These are phyloP conservation scores for Diaporthe citrichinensis DNA, from an alignment of 2,329 filamentous ascomycete genomes.

Conservation along the genomic window DNA sequence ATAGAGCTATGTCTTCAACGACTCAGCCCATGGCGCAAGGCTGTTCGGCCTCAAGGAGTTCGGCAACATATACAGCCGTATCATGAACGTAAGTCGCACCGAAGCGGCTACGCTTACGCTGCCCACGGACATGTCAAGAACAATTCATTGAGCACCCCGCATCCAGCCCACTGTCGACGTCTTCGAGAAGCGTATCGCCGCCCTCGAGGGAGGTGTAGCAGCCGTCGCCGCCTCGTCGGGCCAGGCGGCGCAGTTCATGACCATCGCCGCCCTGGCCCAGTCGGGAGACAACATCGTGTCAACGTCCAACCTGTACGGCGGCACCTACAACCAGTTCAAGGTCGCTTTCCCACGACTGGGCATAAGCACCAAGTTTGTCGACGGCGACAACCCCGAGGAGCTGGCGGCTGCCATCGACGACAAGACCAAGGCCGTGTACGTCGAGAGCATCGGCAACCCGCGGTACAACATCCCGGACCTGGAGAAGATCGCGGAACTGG, in stretches of 20 bases:
- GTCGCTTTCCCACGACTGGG: slow-evolving; percentile 89
- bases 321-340: slow-evolving; percentile 98
- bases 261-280: slow-evolving; percentile 86
- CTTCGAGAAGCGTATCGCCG: slow-evolving; percentile 96
- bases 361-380: slow-evolving; percentile 89
- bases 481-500: slow-evolving; percentile 85
- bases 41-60: slow-evolving; percentile 97
- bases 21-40: slow-evolving; percentile 93
- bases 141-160: not conserved
- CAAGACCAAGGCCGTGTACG: slow-evolving; percentile 91
- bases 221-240: slow-evolving; percentile 89
- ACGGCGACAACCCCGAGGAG: slow-evolving; percentile 83
- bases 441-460: slow-evolving; percentile 95
- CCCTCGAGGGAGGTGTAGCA: slow-evolving; percentile 91
- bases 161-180: slow-evolving; percentile 93
- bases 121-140: not conserved
- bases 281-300: slow-evolving; percentile 94
- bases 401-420: slow-evolving; percentile 89
- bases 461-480: slow-evolving; percentile 94
- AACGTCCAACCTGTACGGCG: slow-evolving; percentile 92
- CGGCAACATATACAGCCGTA: slow-evolving; percentile 97
- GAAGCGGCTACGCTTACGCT: not conserved
- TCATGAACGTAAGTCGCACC: slow-evolving; percentile 81
- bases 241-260: slow-evolving; percentile 93
- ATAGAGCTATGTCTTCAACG: slow-evolving; percentile 92